Base-by-base conservation (phyloP, 2,329 filamentous ascomycete species). In the Aspergillus candidus region DNA sequence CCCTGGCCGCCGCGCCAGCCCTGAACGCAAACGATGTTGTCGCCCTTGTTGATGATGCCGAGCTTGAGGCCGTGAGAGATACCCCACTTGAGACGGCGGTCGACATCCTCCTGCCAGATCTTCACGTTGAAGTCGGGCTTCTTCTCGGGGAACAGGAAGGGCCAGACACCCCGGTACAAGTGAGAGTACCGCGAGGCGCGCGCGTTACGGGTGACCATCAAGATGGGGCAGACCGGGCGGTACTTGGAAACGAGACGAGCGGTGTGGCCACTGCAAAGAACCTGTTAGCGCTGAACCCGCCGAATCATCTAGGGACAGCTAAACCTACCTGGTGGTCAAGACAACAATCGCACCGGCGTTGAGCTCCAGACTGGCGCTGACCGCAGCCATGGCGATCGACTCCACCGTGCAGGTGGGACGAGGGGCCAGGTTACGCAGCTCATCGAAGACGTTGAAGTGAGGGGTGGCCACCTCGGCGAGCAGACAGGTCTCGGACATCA, bases 71-170 rank as follows among this genome's bases (percentile, higher is more conserved):
- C 93, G 66, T 89, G 82, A 66, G 79, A 75, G 68, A 98, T 88
- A 68, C 88, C 93, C 90, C 91, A 98, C 79, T 91, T 95, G 71
- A 98, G 88, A 66, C 93, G 88, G 68, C 84, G 82, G 74, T 98
- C 93, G 59, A 98, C 93, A 72, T 98, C 91, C 77, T 97, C 89
- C 76, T 98, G 93, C 93, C 93, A 98, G 73, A 94, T 90, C 62
- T 85, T 81, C 71, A 85, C 80, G 68, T 78, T 80, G 73, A 97
- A 98, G 75, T 98, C 88, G 59, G 93, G 93, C 83, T 97, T 97
- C 60, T 75, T 72, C 76, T 95, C 86, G 42, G 84, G 80, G 79
- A 96, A 97, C 62, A 86, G 78, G 85, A 98, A 98, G 47, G 93
- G 93, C 68, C 96, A 98, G 51, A 98, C 91, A 60, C 93, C 93